phyloP scores from a whole-genome alignment of 2,329 filamentous ascomycete species.

The Dothideomycetes sp. region DNA sequence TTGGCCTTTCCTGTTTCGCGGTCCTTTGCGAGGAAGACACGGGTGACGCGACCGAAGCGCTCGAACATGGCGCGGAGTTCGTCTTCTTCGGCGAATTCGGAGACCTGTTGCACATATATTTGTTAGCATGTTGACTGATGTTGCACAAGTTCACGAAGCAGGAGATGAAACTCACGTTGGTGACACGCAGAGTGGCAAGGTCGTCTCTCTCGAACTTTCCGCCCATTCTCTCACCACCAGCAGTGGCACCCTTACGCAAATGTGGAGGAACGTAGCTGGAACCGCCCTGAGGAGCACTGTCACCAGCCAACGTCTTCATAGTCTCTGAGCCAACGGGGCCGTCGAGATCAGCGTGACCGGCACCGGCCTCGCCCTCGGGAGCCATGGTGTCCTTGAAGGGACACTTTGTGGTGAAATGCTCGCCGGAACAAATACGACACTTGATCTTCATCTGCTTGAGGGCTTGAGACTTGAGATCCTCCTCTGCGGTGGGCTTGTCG shows the following conservation, averaged over 20 bases:
- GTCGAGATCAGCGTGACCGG: conserved; percentile 38
- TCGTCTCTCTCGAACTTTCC: conserved; percentile 97
- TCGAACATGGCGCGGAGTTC: conserved; percentile 98
- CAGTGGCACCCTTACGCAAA: conserved; percentile 61
- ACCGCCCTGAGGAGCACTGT: conserved; percentile 46
- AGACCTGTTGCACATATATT: conserved; percentile 53
- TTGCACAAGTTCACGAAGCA: neutral
- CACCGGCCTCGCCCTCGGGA: conserved; percentile 49
- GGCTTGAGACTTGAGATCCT: conserved; percentile 59
- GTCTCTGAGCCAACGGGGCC: conserved; percentile 37
- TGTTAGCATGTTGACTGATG: neutral
- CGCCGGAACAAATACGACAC: conserved; percentile 96
- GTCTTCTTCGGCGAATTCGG: conserved; percentile 91
- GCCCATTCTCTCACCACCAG: conserved; percentile 70
- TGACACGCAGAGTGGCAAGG: conserved; percentile 89
- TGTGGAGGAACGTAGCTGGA: conserved; percentile 93
- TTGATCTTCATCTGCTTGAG: conserved; percentile 99
- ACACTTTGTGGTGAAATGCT: conserved; percentile 98
- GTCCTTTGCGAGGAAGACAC: conserved; percentile 97
- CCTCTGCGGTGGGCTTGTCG: conserved; percentile 52
- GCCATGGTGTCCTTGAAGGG: conserved; percentile 99
- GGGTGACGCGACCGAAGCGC: conserved; percentile 89
- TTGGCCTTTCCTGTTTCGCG: conserved; percentile 92
- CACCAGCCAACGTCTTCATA: conserved; percentile 32
- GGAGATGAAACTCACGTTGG: conserved; percentile 64